A percentile compares a stretch with the other conserved stretches of the same genome.
Evolutionary conservation across 2,329 filamentous ascomycete genomes (phyloP).

Genomic region (Ophiocordyceps camponoti-floridani): DNA sequence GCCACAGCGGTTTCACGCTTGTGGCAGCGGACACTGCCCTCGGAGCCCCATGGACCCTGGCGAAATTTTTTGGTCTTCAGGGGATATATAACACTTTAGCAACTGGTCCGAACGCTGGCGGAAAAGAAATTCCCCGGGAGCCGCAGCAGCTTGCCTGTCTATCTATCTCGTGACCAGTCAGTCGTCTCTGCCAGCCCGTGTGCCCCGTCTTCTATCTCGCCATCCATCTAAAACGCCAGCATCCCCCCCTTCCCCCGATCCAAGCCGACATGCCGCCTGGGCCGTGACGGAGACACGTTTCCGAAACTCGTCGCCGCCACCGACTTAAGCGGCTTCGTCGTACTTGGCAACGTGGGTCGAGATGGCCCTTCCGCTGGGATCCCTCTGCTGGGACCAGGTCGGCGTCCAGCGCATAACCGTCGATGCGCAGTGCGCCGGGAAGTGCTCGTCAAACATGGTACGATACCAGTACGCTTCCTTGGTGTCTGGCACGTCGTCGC

Average conservation of each 20-base stretch:
- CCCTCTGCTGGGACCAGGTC: conserved; percentile 91
- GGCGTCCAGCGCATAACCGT: conserved; percentile 96
- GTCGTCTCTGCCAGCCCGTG: too few relatives aligned
- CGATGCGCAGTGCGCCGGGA: conserved; percentile 75
- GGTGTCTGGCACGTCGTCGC: conserved; percentile 74
- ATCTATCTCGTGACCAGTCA: too few relatives aligned
- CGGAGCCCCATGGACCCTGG: too few relatives aligned
- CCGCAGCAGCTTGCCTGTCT: too few relatives aligned
- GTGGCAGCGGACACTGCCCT: too few relatives aligned
- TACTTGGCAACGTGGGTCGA: conserved; percentile 62
- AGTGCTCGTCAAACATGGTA: conserved; percentile 97
- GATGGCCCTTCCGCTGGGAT: conserved; percentile 83
- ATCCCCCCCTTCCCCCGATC: neutral
- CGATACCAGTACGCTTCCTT: conserved; percentile 99
- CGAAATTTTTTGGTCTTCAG: too few relatives aligned
- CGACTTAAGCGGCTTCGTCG: conserved; percentile 22
- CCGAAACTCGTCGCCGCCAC: neutral
- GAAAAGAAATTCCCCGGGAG: too few relatives aligned
- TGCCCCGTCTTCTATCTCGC: too few relatives aligned
- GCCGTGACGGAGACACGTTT: neutral
- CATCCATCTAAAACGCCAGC: too few relatives aligned
- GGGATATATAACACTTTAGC: too few relatives aligned
- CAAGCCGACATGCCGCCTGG: neutral
- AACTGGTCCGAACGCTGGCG: too few relatives aligned
- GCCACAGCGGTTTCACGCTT: too few relatives aligned